Base-by-base conservation (phyloP, 1,284 basidiomycete species). In the Rhodotorula sp. region DNA sequence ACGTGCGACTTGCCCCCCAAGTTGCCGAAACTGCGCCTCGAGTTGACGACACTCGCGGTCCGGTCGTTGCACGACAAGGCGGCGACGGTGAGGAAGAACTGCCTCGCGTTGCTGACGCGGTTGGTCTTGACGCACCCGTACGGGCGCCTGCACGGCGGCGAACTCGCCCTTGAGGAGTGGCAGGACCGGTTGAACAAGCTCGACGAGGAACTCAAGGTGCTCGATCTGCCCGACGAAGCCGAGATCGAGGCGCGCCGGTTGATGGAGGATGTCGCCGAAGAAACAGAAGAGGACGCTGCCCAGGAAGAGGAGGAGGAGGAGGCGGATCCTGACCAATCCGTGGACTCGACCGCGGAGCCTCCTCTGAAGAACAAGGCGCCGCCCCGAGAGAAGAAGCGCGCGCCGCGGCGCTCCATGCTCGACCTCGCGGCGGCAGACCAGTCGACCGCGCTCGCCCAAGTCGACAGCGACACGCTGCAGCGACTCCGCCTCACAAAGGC, bases 111-210 rank as follows among this genome's bases (percentile, higher is more conserved):
- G 10, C 83, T 99, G 47, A 87, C 87, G 61, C 88, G 88, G 78
- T 84, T 99, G 34, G 84, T 99, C 57, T 79, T 87, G 71, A 97
- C 94, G 0, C 96, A 99, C 83, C 95, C 96, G 3, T 98, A 92
- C 80, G 91, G 90, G 0, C 79, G 87, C 15, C 86, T 91, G 81
- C 89, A 97, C 78, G 95, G 94, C 0, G 95, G 94, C 0, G 87
- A 88, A 59, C 84, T 99, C 63, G 87, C 88, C 61, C 82, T 88
- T 6, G 84, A 85, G 0, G 87, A 90, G 68, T 98, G 92, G 89
- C 86, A 91, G 79, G 85, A 85, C 64, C 84, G 89, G 61, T 93
- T 92, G 79, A 83, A 84, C 12, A 81, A 80, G 58, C 81, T 88
- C 43, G 79, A 79, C 39, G 83, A 86, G 52, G 86, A 88, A 74